Percentiles rank a stretch among this genome's conserved stretches.
Evolutionary conservation across 2,329 filamentous ascomycete genomes (phyloP).

Genomic region (Penicillium sp.): DNA sequence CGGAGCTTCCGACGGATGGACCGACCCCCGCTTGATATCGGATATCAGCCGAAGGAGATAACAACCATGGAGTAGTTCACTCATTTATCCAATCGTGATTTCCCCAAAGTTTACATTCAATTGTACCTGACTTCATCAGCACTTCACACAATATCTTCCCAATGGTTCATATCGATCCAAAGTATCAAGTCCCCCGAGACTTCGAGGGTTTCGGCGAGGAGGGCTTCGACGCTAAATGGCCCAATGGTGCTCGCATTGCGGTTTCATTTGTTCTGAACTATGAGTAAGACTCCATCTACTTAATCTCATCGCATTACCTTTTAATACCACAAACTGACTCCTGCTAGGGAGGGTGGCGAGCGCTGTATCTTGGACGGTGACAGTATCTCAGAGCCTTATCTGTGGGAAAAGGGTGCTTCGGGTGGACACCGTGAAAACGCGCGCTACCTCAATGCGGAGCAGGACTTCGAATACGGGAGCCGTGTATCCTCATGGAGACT

Average conservation of each 20-base stretch:
- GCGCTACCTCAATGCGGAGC: not conserved
- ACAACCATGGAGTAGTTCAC: not conserved
- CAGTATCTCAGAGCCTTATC: conserved; percentile 30
- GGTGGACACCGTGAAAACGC: conserved; percentile 6
- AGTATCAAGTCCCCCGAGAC: not conserved
- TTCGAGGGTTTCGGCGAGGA: not conserved
- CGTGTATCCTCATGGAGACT: conserved; percentile 10
- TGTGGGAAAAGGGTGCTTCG: conserved; percentile 36
- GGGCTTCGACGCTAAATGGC: not conserved
- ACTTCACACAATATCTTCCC: not conserved
- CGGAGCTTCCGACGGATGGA: not conserved
- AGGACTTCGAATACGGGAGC: not conserved
- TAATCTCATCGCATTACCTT: no score
- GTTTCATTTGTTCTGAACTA: not conserved
- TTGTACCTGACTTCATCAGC: not conserved
- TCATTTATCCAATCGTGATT: not conserved
- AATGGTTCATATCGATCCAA: not conserved
- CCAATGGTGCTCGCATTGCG: not conserved
- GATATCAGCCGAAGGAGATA: not conserved
- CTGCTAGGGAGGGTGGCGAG: conserved; percentile 8
- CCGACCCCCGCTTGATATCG: not conserved
- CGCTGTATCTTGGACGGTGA: conserved; percentile 31
- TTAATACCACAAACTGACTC: not conserved
- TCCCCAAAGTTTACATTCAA: not conserved
- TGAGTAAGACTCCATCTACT: not conserved